Evolutionary conservation across 2,329 filamentous ascomycete genomes (phyloP).

Genomic region (Fusarium citri): DNA sequence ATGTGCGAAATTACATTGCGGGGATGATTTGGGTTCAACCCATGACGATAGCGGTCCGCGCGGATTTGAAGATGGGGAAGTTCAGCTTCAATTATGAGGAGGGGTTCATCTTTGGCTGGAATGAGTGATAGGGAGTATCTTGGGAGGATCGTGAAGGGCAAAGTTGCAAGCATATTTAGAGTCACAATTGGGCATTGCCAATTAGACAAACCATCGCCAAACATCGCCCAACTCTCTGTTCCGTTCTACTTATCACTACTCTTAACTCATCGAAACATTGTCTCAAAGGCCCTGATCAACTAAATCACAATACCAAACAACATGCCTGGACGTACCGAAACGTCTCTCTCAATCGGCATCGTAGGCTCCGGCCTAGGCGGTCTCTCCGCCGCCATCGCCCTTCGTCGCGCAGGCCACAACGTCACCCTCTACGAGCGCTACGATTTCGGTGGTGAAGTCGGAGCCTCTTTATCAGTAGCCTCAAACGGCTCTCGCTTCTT

Average conservation of each 20-base stretch:
- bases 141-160: background rate
- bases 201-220: no score
- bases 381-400: conserved; percentile 62
- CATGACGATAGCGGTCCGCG: conserved; percentile 19
- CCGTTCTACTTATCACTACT: background rate
- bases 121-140: no score
- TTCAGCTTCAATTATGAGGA: background rate
- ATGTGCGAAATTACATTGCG: background rate
- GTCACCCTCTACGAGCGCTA: conserved; percentile 65
- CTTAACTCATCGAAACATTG: background rate
- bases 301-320: background rate
- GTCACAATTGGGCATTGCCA: background rate
- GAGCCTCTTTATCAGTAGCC: conserved; percentile 70
- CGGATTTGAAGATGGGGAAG: background rate
- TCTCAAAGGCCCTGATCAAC: background rate
- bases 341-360: conserved; percentile 38
- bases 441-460: conserved; percentile 72
- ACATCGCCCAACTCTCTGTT: fast-evolving
- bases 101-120: background rate
- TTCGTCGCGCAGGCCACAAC: conserved; percentile 64
- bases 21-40: background rate
- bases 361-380: conserved; percentile 64
- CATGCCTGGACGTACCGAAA: conserved; percentile 17
- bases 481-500: conserved; percentile 73
- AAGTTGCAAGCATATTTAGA: background rate